Evolutionary conservation across 257 asterid species (phyloP).

Genomic region (Thymus quinquecostatus): DNA sequence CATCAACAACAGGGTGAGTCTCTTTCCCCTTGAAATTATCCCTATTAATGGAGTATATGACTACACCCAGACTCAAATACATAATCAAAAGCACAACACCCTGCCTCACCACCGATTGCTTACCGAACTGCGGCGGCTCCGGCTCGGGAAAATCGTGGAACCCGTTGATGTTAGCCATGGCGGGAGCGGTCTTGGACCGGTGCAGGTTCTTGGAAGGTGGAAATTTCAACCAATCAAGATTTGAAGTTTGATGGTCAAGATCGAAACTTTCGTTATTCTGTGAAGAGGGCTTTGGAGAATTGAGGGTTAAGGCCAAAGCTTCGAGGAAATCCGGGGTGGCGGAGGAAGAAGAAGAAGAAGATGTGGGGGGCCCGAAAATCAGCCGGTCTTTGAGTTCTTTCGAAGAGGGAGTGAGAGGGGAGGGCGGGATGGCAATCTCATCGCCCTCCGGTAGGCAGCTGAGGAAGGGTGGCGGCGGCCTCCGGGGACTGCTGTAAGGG

Average conservation of each 20-base stretch:
- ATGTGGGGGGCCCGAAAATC: slow-evolving; percentile 63
- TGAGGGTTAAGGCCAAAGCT: slow-evolving; percentile 41
- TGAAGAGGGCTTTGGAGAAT: slow-evolving; percentile 38
- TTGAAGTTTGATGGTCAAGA: slow-evolving; percentile 25
- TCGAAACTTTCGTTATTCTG: slow-evolving; percentile 14
- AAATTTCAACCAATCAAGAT: slow-evolving; percentile 54
- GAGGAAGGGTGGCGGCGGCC: slow-evolving; percentile 47
- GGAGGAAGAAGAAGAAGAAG: slow-evolving; percentile 45
- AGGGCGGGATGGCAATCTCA: slow-evolving; percentile 59
- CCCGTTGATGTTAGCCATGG: slow-evolving; percentile 76
- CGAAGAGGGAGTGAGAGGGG: slow-evolving; percentile 59
- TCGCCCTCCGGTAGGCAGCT: slow-evolving; percentile 60
- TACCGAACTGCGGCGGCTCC: slow-evolving; percentile 58
- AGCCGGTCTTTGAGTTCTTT: slow-evolving; percentile 64
- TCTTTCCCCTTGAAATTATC: slow-evolving; percentile 57
- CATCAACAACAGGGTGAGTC: slow-evolving; percentile 90
- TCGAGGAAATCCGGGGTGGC: slow-evolving; percentile 46
- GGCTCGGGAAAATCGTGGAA: slow-evolving; percentile 27
- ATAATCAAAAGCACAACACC: slow-evolving; percentile 67
- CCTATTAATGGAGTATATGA: slow-evolving; percentile 58
- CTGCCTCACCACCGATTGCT: slow-evolving; percentile 60
- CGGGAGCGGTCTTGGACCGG: slow-evolving; percentile 85
- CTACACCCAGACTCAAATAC: slow-evolving; percentile 80
- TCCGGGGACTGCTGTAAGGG: slow-evolving; percentile 39
- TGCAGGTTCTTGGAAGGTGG: slow-evolving; percentile 58